These are phyloP conservation scores for Garcia nutans DNA, from an alignment of 345 rosid genomes.

Conservation along the genomic window DNA sequence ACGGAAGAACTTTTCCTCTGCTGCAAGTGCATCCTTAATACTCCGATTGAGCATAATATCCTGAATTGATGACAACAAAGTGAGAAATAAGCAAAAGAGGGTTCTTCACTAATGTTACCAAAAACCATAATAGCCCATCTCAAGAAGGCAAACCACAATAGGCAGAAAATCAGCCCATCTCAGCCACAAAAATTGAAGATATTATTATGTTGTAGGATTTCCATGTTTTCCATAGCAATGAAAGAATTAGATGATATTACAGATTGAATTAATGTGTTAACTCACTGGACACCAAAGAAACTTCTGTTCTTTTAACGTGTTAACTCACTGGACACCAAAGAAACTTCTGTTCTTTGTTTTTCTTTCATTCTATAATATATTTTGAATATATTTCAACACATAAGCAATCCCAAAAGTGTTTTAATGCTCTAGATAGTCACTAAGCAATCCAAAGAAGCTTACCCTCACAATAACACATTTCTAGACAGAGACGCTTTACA, in stretches of 20 bases:
- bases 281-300: background rate
- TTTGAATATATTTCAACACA: background rate
- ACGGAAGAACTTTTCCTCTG: slow-evolving; percentile 92
- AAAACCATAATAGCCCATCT: background rate
- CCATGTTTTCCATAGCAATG: background rate
- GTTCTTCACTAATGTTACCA: background rate
- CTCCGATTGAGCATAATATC: slow-evolving; percentile 80
- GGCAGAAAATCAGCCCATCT: background rate
- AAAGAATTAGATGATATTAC: background rate
- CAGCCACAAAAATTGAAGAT: background rate
- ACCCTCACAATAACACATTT: background rate
- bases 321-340: too few relatives aligned
- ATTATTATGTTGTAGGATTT: background rate
- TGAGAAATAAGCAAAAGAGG: background rate
- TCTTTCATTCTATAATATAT: background rate
- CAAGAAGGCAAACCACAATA: background rate
- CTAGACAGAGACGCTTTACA: background rate
- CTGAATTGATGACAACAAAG: slow-evolving; percentile 34
- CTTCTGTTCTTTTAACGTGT: background rate
- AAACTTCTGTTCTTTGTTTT: background rate
- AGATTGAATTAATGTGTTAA: background rate
- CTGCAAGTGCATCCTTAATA: slow-evolving; percentile 84
- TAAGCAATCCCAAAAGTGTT: background rate
- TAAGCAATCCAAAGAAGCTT: background rate
- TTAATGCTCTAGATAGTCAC: background rate